Conservation (phyloP, 768 basidiomycete species). For the Tulasnella sp. region DNA sequence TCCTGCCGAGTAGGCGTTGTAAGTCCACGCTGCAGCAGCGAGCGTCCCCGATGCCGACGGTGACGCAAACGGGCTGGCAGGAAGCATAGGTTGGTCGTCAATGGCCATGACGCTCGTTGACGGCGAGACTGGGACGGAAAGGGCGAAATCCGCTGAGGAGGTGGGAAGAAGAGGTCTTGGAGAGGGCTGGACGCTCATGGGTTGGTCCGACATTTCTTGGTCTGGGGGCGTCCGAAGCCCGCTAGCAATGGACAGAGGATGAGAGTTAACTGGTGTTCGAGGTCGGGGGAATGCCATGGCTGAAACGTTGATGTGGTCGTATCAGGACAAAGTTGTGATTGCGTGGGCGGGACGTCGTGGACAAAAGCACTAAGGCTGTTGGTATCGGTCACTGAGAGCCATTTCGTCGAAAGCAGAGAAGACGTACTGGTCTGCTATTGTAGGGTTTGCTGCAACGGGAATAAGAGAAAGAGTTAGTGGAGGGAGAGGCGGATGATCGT, state of each 20-base stretch:
- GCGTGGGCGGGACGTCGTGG: neutral
- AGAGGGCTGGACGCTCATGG: slow-evolving; percentile 12
- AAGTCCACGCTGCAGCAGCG: neutral
- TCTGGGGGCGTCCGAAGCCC: slow-evolving; percentile 18
- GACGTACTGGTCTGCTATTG: neutral
- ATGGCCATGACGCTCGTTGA: slow-evolving; percentile 20
- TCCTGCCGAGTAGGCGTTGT: neutral
- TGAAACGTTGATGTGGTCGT: neutral
- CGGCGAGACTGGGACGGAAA: slow-evolving; percentile 23
- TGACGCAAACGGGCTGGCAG: slow-evolving; percentile 5
- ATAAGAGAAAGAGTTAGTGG: neutral
- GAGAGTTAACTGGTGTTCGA: neutral
- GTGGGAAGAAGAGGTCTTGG: slow-evolving; percentile 21
- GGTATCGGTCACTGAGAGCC: neutral
- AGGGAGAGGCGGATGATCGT: neutral
- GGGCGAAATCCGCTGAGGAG: slow-evolving; percentile 22
- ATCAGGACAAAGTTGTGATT: neutral
- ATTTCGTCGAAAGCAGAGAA: neutral
- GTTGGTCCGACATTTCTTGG: slow-evolving; percentile 19
- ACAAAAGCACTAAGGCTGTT: neutral
- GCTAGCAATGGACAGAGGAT: neutral
- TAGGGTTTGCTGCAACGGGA: neutral
- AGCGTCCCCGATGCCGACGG: neutral
- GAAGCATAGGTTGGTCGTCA: slow-evolving; percentile 14
- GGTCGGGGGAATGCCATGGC: neutral